Evolutionary conservation across 225 moss, liverwort and hornwort genomes (phyloP), one percentile per base, ranked within the genome.

Genomic region (Anthoceros angustus): DNA sequence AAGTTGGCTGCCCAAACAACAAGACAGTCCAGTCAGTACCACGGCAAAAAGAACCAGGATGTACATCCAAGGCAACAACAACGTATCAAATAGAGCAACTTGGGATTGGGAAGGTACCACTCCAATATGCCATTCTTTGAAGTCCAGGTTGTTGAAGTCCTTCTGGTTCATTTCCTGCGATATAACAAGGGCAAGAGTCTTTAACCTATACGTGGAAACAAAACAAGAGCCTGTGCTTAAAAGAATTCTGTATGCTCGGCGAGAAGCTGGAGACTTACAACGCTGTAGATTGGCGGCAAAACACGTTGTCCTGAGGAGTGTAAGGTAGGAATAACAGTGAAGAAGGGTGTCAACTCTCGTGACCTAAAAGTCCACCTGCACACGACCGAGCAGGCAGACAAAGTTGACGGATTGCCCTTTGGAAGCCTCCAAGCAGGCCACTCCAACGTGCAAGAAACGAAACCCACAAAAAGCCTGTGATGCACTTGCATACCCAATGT

Each of bases 121-220:
- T 69, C 91, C 91, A 66, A 92, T 88, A 78, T 92, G 85, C 90
- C 90, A 92, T 50, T 92, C 91, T 74, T 92, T 81, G 74, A 88
- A 78, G 69, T 92, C 82, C 68, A 92, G 77, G 73, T 71, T 86
- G 74, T 83, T 92, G 75, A 92, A 92, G 70, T 88, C 84, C 66
- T 84, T 92, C 64, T 80, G 81, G 72, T 88, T 86, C 67, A 92
- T 86, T 74, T 92, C 92, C 88, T 92, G 88, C 25, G 25, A 21
- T 21, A 21, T 55, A 39, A n/a, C 38, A 41, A 38, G n/a, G 16
- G 16, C 14, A 64, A 38, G 38, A 5, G 64, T 4, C 39, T n/a
- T 10, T 7, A 8, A 64, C 7, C 10, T 5, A 38, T 38, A 16
- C 5, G 25, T 5, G 23, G 5, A 38, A 0, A 64, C 12, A 38